Evolutionary conservation across 306 rosid genomes (phyloP).

Genomic region (Citrullus colocynthis): DNA sequence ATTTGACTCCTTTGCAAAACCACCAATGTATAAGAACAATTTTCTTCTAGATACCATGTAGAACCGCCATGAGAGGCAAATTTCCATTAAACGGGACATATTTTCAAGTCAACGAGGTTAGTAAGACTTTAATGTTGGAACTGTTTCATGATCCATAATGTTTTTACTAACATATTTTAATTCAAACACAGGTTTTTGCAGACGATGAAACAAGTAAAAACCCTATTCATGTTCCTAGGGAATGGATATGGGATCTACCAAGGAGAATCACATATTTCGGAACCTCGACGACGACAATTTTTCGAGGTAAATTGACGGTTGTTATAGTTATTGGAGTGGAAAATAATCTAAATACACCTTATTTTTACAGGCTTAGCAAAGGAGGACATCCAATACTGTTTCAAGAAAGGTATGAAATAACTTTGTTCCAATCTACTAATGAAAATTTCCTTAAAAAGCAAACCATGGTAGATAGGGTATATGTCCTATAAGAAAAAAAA

Average conservation of each 20-base stretch:
- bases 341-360: not conserved
- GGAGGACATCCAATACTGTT: conserved; percentile 10
- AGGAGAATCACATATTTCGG: conserved; percentile 33
- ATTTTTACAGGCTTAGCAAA: conserved; percentile 17
- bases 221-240: conserved; percentile 43
- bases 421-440: not conserved
- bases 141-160: not conserved
- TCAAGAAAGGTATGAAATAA: conserved; percentile 29
- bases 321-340: not conserved
- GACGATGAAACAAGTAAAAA: conserved; percentile 32
- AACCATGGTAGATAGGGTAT: not conserved
- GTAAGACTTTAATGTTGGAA: not conserved
- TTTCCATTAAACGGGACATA: conserved; percentile 76
- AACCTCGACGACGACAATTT: conserved; percentile 24
- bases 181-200: conserved; percentile 30
- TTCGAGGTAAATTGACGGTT: conserved; percentile 24
- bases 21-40: not conserved
- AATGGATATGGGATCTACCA: conserved; percentile 26
- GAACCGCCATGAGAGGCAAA: conserved; percentile 42
- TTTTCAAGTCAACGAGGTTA: conserved; percentile 72
- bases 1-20: not conserved
- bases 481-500: not conserved
- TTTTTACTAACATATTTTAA: not conserved
- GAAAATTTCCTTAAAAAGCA: not conserved
- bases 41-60: conserved; percentile 44